phyloP scores from a whole-genome alignment of 2,329 filamentous ascomycete genomes.

The Aspergillus texensis region DNA sequence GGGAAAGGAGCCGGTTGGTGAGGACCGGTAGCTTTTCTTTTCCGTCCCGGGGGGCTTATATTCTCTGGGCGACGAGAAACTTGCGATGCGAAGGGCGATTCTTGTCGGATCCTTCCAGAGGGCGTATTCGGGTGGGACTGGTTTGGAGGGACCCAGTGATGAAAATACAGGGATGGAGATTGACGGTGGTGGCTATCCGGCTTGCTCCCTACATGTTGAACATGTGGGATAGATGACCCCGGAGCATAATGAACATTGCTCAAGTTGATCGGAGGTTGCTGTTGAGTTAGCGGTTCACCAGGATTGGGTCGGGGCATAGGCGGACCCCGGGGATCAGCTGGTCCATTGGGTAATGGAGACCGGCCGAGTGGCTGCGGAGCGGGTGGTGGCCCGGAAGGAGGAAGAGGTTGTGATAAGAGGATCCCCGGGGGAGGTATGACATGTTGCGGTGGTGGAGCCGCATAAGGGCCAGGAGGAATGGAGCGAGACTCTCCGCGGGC shows the following conservation, averaged over 20 bases:
- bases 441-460: constrained; percentile 23
- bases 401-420: constrained; percentile 29
- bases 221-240: constrained; percentile 49
- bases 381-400: constrained; percentile 17
- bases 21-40: constrained; percentile 71
- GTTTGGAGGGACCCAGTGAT: constrained; percentile 86
- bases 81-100: constrained; percentile 48
- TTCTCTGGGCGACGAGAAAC: constrained; percentile 59
- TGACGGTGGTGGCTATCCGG: constrained; percentile 63
- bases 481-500: constrained; percentile 23
- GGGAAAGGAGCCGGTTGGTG: constrained; percentile 56
- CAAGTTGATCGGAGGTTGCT: constrained; percentile 33
- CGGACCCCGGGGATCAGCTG: constrained; percentile 19
- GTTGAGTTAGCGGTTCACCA: constrained; percentile 43
- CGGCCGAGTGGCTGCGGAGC: constrained; percentile 17
- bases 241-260: constrained; percentile 30
- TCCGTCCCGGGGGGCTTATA: constrained; percentile 73
- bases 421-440: constrained; percentile 19
- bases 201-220: constrained; percentile 53
- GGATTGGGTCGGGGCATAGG: constrained; percentile 42
- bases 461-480: constrained; percentile 39
- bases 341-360: constrained; percentile 21
- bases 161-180: constrained; percentile 79
- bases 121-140: constrained; percentile 71
- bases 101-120: constrained; percentile 68